Conservation (phyloP, 306 rosid genomes). For the Abrus precatorius region DNA sequence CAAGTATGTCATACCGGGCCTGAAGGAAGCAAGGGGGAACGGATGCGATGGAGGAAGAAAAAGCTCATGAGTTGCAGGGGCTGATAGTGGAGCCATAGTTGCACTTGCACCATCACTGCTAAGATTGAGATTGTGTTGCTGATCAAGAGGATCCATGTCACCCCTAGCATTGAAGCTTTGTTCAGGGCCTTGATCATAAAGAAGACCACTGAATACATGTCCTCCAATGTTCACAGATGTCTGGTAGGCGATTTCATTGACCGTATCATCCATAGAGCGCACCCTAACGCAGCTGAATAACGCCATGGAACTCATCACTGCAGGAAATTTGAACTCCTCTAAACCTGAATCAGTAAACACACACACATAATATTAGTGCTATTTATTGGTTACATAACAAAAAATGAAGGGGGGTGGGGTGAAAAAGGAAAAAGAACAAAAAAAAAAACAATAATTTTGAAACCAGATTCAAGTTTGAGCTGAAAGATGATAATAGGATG, state of each 20-base stretch:
- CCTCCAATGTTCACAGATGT: constrained; percentile 72
- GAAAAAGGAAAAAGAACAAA: neutral
- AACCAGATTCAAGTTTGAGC: constrained; percentile 14
- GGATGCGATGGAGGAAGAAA: constrained; percentile 43
- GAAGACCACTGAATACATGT: constrained; percentile 69
- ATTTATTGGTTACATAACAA: neutral
- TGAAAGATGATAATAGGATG: neutral
- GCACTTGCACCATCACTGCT: constrained; percentile 31
- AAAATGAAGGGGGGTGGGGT: neutral
- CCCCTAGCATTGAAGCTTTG: constrained; percentile 20
- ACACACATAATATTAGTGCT: neutral
- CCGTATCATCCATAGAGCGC: constrained; percentile 57
- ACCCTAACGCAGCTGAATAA: constrained; percentile 61
- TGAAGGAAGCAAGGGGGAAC: constrained; percentile 50
- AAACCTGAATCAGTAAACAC: constrained; percentile 46
- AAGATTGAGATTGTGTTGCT: constrained; percentile 50
- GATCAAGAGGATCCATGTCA: constrained; percentile 7
- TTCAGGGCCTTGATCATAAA: constrained; percentile 74
- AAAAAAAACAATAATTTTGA: neutral
- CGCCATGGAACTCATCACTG: constrained; percentile 55
- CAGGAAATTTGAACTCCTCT: constrained; percentile 58
- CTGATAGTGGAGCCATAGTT: constrained; percentile 35
- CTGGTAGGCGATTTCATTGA: constrained; percentile 66
- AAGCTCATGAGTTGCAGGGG: constrained; percentile 25
- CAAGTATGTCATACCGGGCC: constrained; percentile 63